Conservation (phyloP, 768 basidiomycete genomes). For the Serendipita indica region DNA sequence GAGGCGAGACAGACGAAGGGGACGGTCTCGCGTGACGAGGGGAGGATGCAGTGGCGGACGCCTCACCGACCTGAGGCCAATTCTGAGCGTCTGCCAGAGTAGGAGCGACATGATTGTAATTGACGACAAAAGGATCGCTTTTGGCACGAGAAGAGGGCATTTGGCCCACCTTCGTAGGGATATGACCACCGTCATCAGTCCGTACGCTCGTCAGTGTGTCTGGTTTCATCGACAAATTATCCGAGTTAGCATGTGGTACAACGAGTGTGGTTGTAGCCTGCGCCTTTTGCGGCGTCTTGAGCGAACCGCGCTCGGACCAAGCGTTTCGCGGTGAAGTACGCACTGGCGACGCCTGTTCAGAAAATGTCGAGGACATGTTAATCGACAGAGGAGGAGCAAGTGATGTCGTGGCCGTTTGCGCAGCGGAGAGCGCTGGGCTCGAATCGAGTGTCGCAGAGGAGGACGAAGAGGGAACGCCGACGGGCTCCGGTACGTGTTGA, state of each 20-base stretch:
- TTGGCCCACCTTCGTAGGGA: constrained; percentile 11
- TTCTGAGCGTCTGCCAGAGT: constrained; percentile 25
- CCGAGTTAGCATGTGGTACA: neutral
- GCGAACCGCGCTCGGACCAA: neutral
- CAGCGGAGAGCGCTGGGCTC: neutral
- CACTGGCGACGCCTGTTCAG: neutral
- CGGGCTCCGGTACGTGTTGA: neutral
- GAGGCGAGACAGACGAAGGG: constrained; percentile 15
- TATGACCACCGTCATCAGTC: constrained; percentile 28
- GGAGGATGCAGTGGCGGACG: constrained; percentile 14
- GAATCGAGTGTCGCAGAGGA: neutral
- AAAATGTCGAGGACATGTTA: neutral
- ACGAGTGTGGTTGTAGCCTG: no score
- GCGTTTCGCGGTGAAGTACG: neutral
- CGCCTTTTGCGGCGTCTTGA: neutral
- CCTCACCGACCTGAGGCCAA: constrained; percentile 35
- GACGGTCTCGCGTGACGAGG: constrained; percentile 26
- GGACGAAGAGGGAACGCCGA: neutral
- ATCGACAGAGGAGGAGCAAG: neutral
- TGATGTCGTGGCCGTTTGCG: neutral
- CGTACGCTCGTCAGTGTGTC: constrained; percentile 28
- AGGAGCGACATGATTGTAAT: constrained; percentile 14
- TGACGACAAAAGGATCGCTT: constrained; percentile 14
- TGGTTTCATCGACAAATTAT: constrained; percentile 6
- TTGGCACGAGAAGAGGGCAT: constrained; percentile 24